Percentiles rank a stretch among this genome's conserved stretches.
These are phyloP conservation scores for Debaryomycetaceae sp. DNA, from an alignment of 1,139 yeast genomes.

Conservation along the genomic window DNA sequence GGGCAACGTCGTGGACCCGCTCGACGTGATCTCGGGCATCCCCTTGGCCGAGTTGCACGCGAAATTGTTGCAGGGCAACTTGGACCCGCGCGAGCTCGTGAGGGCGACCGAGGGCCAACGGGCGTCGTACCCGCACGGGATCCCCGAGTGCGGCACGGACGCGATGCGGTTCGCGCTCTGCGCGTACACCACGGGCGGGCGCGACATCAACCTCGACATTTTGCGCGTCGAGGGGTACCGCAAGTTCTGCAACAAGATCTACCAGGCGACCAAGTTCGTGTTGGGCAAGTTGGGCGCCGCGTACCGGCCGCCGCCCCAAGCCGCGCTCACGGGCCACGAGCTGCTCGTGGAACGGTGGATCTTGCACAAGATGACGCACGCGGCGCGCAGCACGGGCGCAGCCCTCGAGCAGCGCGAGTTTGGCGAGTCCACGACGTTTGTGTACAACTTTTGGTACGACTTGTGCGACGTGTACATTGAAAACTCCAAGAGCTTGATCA, in stretches of 20 bases:
- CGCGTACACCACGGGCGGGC: conserved; percentile 97
- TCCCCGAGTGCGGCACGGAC: conserved; percentile 99
- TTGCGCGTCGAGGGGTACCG: conserved; percentile 98
- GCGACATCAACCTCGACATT: conserved; percentile 94
- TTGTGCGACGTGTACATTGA: conserved; percentile 97
- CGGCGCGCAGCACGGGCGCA: conserved; percentile 55
- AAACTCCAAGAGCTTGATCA: conserved; percentile 85
- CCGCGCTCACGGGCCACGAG: conserved; percentile 62
- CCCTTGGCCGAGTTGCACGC: conserved; percentile 70
- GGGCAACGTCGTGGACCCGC: conserved; percentile 94
- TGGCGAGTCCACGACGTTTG: conserved; percentile 74
- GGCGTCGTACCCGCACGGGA: conserved; percentile 88
- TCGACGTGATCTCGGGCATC: conserved; percentile 87
- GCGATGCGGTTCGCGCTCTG: conserved; percentile 96
- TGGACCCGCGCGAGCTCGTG: conserved; percentile 80
- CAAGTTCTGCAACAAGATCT: conserved; percentile 98
- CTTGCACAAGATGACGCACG: conserved; percentile 67
- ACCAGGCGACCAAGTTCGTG: conserved; percentile 97
- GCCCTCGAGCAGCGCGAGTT: conserved; percentile 79
- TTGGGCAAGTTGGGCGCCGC: conserved; percentile 86
- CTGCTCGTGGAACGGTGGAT: conserved; percentile 96
- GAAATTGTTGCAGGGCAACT: conserved; percentile 68
- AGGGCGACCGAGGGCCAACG: conserved; percentile 86
- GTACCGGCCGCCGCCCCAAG: conserved; percentile 57
- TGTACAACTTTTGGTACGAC: conserved; percentile 93